These are phyloP conservation scores for Candida wancherniae DNA, from an alignment of 805 yeast genomes.

Conservation along the genomic window DNA sequence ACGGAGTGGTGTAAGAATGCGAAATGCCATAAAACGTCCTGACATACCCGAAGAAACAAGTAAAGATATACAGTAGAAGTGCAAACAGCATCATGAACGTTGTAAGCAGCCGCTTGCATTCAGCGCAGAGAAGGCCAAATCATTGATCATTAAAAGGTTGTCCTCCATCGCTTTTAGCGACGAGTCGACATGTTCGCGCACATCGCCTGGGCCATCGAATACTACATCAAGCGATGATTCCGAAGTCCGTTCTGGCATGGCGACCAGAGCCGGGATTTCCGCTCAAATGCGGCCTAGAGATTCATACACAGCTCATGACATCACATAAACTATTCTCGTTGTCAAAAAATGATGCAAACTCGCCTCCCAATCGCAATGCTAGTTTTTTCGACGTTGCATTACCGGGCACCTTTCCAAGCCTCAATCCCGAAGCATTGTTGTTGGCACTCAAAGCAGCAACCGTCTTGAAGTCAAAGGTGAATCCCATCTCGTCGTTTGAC, in stretches of 20 bases:
- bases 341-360: slow-evolving; percentile 25
- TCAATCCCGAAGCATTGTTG: slow-evolving; percentile 70
- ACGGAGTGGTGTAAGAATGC: too few species aligned
- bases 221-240: too few species aligned
- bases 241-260: slow-evolving; percentile 13
- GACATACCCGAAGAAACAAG: too few species aligned
- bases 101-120: too few species aligned
- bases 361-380: slow-evolving; percentile 61
- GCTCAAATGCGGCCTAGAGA: slow-evolving; percentile 84
- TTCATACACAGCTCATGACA: slow-evolving; percentile 86
- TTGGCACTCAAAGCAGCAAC: slow-evolving; percentile 70
- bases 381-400: slow-evolving; percentile 80
- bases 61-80: too few species aligned
- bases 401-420: slow-evolving; percentile 87
- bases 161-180: too few species aligned
- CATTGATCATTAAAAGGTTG: too few species aligned
- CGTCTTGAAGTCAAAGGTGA: slow-evolving; percentile 60
- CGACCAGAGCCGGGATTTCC: slow-evolving; percentile 17
- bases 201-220: too few species aligned
- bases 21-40: too few species aligned
- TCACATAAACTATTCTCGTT: slow-evolving; percentile 69
- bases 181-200: too few species aligned
- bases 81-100: too few species aligned
- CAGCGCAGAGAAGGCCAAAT: too few species aligned
- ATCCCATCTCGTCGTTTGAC: slow-evolving; percentile 64